A percentile compares a stretch with the other conserved stretches of the same genome.
Evolutionary conservation across 495 filamentous ascomycete genomes (phyloP).

Genomic region (Aspergillus panamensis): DNA sequence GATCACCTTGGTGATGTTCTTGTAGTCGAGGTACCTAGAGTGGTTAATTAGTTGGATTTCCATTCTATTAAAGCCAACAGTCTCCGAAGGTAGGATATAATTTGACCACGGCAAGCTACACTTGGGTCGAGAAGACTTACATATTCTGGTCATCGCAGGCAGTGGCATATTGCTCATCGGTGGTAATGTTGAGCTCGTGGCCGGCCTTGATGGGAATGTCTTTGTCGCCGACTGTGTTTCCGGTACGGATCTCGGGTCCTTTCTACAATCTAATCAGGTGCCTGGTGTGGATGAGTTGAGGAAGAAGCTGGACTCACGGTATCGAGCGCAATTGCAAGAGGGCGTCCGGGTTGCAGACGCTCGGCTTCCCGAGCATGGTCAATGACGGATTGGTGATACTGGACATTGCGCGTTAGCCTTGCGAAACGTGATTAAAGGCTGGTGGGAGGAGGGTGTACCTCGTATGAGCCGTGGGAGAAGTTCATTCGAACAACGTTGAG

Average conservation of each 20-base stretch:
- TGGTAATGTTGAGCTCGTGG: conserved; percentile 86
- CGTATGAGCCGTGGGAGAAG: conserved; percentile 96
- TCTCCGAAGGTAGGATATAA: neutral
- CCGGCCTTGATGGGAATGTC: conserved; percentile 86
- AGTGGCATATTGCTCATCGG: conserved; percentile 90
- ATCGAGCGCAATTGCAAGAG: conserved; percentile 93
- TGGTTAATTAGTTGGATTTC: conserved; percentile 5
- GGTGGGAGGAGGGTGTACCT: conserved; percentile 48
- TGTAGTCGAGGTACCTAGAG: conserved; percentile 93
- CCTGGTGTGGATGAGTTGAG: neutral
- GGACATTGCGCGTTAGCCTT: neutral
- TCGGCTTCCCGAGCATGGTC: conserved; percentile 89
- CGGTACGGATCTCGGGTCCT: conserved; percentile 97
- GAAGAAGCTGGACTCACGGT: conserved; percentile 52
- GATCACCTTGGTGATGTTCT: conserved; percentile 99
- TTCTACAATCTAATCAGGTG: conserved; percentile 51
- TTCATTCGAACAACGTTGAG: conserved; percentile 99
- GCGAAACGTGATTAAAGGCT: neutral
- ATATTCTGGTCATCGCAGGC: conserved; percentile 85
- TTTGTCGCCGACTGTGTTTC: conserved; percentile 78
- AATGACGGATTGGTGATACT: conserved; percentile 94
- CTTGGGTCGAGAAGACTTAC: conserved; percentile 50
- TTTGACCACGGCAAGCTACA: neutral
- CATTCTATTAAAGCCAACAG: neutral
- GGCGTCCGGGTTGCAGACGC: conserved; percentile 67